phyloP scores from a whole-genome alignment of 331 rosid genomes.

The Acacia pycnantha region DNA sequence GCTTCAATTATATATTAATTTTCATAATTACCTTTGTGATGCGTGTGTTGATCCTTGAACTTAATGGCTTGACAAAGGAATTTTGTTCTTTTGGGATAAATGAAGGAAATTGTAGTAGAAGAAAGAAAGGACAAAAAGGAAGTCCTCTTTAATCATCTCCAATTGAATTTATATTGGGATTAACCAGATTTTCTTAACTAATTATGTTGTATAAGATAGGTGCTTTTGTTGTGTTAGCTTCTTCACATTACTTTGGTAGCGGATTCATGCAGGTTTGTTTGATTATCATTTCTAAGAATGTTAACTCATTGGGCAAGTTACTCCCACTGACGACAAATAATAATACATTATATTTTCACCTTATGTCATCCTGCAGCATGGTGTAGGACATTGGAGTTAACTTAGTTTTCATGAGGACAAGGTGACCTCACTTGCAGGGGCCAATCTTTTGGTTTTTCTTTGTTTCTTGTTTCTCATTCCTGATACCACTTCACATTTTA shows the following conservation, averaged over 20 bases:
- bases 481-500: background rate
- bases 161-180: background rate
- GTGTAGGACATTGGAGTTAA: background rate
- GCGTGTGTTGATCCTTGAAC: background rate
- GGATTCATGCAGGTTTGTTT: constrained; percentile 8
- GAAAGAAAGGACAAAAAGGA: background rate
- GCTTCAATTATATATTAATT: constrained; percentile 20
- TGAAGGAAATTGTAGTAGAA: background rate
- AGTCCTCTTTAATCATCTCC: background rate
- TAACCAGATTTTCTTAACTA: background rate
- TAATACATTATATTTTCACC: background rate
- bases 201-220: constrained; percentile 22
- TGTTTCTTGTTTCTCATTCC: background rate
- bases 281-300: constrained; percentile 4
- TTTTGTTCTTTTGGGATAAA: background rate
- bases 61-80: background rate
- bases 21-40: constrained; percentile 7
- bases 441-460: background rate
- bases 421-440: background rate
- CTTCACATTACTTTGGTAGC: constrained; percentile 12
- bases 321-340: background rate
- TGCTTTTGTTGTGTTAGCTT: constrained; percentile 20
- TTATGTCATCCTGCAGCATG: background rate
- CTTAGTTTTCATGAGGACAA: background rate
- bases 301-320: background rate